A percentile compares a stretch with the other conserved stretches of the same genome.
phyloP scores from a whole-genome alignment of 768 basidiomycete genomes.

The Lanmaoa pseudosensibilis region DNA sequence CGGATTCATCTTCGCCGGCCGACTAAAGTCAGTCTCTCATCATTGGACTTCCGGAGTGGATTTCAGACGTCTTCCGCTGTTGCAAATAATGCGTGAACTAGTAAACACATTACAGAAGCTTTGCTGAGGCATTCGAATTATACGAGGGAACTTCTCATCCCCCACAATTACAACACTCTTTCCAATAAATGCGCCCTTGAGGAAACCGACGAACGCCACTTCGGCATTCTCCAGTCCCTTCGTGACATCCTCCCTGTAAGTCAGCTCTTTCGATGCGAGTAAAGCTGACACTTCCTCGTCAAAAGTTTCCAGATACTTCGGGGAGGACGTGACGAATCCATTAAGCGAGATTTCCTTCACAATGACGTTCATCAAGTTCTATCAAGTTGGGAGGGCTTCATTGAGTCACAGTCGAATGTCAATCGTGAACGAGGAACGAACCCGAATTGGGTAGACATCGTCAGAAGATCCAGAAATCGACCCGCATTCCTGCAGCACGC shows the following conservation, averaged over 20 bases:
- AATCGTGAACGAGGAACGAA: neutral
- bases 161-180: too few relatives aligned
- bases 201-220: neutral
- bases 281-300: conserved; percentile 38
- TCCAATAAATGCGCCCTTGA: conserved; percentile 9
- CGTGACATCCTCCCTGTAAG: conserved; percentile 45
- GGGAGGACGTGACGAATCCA: conserved; percentile 41
- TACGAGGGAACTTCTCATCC: too few relatives aligned
- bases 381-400: too few relatives aligned
- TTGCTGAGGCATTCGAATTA: too few relatives aligned
- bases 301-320: conserved; percentile 44
- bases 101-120: too few relatives aligned
- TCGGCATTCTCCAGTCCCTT: conserved; percentile 41
- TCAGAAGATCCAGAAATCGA: too few relatives aligned
- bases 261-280: conserved; percentile 47
- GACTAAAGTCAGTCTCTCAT: too few relatives aligned
- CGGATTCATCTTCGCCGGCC: neutral
- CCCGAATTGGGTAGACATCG: neutral
- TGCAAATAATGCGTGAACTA: too few relatives aligned
- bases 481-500: neutral
- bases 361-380: too few relatives aligned
- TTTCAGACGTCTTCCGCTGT: too few relatives aligned
- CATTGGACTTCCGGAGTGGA: too few relatives aligned
- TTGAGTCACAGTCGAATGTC: neutral
- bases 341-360: conserved; percentile 41